Conservation (phyloP, 1,284 basidiomycete genomes). For the Porphyrellus sp. region DNA sequence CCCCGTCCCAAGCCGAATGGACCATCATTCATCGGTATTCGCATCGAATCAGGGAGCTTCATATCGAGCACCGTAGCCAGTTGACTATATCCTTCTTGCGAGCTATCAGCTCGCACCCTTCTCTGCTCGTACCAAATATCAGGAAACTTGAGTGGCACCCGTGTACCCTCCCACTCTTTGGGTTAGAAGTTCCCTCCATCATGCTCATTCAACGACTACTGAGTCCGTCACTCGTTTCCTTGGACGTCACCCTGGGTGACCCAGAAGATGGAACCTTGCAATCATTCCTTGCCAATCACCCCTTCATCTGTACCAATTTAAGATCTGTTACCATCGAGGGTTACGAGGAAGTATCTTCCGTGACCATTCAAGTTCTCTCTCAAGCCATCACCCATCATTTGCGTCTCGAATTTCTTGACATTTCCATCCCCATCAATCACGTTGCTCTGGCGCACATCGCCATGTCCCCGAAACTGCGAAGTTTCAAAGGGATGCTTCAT, state of each 20-base stretch:
- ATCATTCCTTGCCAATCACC: slow-evolving; percentile 6
- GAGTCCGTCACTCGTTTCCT: not conserved
- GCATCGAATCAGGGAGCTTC: slow-evolving; percentile 2
- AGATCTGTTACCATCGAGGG: not conserved
- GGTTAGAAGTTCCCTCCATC: not conserved
- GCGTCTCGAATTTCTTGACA: not conserved
- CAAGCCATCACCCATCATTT: not conserved
- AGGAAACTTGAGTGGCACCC: slow-evolving; percentile 1
- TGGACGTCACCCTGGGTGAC: not conserved
- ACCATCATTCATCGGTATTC: slow-evolving; percentile 3
- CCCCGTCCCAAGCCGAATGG: slow-evolving; percentile 3
- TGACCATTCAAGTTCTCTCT: not conserved
- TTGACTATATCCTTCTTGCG: not conserved
- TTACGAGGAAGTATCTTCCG: not conserved
- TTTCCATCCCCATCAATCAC: not conserved
- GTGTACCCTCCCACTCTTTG: not conserved
- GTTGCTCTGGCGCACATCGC: not conserved
- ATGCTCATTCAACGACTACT: not conserved
- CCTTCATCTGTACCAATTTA: not conserved
- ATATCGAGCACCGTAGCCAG: not conserved
- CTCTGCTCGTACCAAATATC: slow-evolving; percentile 4
- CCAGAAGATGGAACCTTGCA: not conserved
- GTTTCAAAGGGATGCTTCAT: not conserved
- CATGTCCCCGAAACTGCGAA: not conserved
- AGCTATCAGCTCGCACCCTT: not conserved